Evolutionary conservation across 805 yeast species (phyloP).

Genomic region (Candida caryicola): DNA sequence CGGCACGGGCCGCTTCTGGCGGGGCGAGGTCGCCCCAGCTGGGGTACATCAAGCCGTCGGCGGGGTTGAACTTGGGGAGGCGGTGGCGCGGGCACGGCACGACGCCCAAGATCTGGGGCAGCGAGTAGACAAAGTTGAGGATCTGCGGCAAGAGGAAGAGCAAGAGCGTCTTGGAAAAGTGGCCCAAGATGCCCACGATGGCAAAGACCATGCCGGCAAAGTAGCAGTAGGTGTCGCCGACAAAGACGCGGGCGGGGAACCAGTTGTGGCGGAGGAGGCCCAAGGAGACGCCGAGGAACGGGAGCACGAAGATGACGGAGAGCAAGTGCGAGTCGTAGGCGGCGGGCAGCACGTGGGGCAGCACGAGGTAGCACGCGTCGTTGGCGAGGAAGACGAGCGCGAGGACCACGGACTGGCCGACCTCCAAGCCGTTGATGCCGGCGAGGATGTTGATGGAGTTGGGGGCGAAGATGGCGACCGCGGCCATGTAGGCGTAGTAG

Average conservation of each 20-base stretch:
- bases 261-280: constrained; percentile 78
- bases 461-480: constrained; percentile 91
- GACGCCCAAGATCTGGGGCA: constrained; percentile 85
- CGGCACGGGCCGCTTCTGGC: no score
- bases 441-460: constrained; percentile 94
- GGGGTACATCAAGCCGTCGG: constrained; percentile 73
- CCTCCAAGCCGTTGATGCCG: constrained; percentile 95
- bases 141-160: constrained; percentile 89
- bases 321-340: constrained; percentile 82
- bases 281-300: constrained; percentile 80
- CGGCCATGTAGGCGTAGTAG: constrained; percentile 87
- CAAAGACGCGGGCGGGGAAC: constrained; percentile 92
- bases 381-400: constrained; percentile 69
- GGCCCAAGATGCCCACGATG: constrained; percentile 92
- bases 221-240: constrained; percentile 97
- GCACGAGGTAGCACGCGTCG: constrained; percentile 66
- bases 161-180: constrained; percentile 89
- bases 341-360: constrained; percentile 37
- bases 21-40: constrained; percentile 36
- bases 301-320: constrained; percentile 75
- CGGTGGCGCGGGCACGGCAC: constrained; percentile 97
- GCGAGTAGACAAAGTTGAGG: constrained; percentile 81
- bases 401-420: constrained; percentile 85
- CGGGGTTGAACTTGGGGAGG: constrained; percentile 69
- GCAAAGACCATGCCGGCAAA: constrained; percentile 99